These are phyloP conservation scores for Gracilaria domingensis DNA, from an alignment of 23 red algal species.

Conservation along the genomic window DNA sequence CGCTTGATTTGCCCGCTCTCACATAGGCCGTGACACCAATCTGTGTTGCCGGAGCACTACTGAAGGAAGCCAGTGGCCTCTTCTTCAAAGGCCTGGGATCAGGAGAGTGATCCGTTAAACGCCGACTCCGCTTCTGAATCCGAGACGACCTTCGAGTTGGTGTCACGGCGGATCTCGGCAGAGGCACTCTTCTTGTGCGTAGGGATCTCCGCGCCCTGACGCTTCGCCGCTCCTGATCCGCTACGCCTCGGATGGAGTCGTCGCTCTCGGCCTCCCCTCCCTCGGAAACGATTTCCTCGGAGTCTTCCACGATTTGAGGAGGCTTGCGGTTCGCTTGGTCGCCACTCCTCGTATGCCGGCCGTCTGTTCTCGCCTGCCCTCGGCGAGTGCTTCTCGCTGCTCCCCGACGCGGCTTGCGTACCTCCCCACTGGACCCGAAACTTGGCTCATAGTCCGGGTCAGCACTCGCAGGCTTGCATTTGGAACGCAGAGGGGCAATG, in stretches of 20 bases:
- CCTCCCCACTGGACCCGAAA: not conserved
- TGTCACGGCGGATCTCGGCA: not conserved
- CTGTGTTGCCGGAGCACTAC: not conserved
- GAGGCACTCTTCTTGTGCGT: not conserved
- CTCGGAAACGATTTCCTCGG: slow-evolving; percentile 13
- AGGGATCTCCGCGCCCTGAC: not conserved
- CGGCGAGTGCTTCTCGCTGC: not conserved
- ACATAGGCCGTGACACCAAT: not conserved
- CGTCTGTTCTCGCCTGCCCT: not conserved
- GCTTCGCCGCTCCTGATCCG: not conserved
- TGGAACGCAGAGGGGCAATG: not conserved
- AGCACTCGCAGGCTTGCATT: not conserved
- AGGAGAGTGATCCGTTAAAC: not conserved
- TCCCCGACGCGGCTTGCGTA: not conserved
- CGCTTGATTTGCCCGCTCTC: not conserved
- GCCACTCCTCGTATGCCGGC: not conserved
- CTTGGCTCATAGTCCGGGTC: slow-evolving; percentile 6
- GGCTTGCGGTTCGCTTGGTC: not conserved
- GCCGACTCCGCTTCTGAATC: slow-evolving; percentile 33
- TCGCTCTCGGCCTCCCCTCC: not conserved
- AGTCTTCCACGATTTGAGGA: not conserved
- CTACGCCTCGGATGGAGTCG: too few relatives aligned
- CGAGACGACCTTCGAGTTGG: slow-evolving; percentile 18
- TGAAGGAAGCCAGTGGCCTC: not conserved
- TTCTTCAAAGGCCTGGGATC: slow-evolving; percentile 16